phyloP scores from a whole-genome alignment of 192 early-diverging fungal genomes.

The Entomortierella parvispora region DNA sequence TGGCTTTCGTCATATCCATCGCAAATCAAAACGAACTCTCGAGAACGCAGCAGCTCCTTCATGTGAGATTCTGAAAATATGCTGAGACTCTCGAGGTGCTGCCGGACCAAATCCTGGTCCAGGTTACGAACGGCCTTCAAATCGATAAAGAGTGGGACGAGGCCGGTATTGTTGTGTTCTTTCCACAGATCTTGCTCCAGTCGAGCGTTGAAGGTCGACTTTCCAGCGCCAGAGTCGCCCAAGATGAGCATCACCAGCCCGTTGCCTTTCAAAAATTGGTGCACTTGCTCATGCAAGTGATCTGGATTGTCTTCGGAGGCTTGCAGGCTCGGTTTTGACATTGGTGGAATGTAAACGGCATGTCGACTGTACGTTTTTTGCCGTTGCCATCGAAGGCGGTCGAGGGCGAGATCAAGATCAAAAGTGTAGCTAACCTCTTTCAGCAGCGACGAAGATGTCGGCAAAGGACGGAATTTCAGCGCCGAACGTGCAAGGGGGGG shows the following conservation, averaged over 20 bases:
- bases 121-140: not conserved
- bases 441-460: no score
- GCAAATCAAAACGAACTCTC: slow-evolving; percentile 9
- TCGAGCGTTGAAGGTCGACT: slow-evolving; percentile 2
- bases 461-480: no score
- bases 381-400: no score
- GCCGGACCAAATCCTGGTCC: no score
- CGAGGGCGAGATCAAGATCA: not conserved
- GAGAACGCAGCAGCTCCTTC: no score
- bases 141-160: slow-evolving; percentile 4
- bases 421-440: no score
- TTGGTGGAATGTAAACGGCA: not conserved
- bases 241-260: not conserved
- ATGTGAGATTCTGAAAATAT: no score
- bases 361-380: not conserved
- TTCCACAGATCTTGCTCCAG: slow-evolving; percentile 8
- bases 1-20: slow-evolving; percentile 22
- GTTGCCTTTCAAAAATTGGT: not conserved
- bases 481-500: no score
- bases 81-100: no score
- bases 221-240: slow-evolving; percentile 13
- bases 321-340: not conserved
- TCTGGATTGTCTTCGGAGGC: not conserved
- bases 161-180: not conserved
- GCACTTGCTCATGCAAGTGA: not conserved